Evolutionary conservation across 2,329 filamentous ascomycete genomes (phyloP).

Genomic region (Aspergillus sp.): DNA sequence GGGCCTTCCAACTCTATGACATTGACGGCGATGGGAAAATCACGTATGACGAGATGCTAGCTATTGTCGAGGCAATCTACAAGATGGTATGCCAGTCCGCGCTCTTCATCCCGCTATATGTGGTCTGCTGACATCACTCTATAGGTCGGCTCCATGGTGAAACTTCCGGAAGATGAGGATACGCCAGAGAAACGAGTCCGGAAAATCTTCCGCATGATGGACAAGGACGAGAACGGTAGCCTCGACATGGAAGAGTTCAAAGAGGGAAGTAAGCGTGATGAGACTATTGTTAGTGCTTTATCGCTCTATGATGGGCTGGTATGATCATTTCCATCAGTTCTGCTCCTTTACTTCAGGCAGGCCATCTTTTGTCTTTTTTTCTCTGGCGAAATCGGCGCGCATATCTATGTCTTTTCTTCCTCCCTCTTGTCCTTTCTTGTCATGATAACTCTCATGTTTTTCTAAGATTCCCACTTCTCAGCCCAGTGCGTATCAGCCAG

Average conservation of each 20-base stretch:
- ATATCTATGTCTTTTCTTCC: slow-evolving; percentile 12
- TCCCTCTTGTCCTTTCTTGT: slow-evolving; percentile 6
- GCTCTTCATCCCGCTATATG: neutral
- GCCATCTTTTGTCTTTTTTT: slow-evolving; percentile 10
- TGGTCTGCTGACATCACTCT: slow-evolving; percentile 16
- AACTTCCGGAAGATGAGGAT: slow-evolving; percentile 97
- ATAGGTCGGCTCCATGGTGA: slow-evolving; percentile 98
- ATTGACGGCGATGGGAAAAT: slow-evolving; percentile 99
- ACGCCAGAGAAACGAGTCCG: slow-evolving; percentile 96
- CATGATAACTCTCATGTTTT: slow-evolving; percentile 15
- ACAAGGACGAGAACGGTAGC: slow-evolving; percentile 98
- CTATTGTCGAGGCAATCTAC: slow-evolving; percentile 98
- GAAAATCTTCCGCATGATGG: slow-evolving; percentile 99
- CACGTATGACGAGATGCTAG: slow-evolving; percentile 98
- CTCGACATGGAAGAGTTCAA: slow-evolving; percentile 98
- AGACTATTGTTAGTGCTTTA: slow-evolving; percentile 96
- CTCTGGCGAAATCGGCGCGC: slow-evolving; percentile 22
- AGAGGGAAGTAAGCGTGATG: slow-evolving; percentile 97
- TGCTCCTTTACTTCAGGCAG: slow-evolving; percentile 13
- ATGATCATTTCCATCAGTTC: slow-evolving; percentile 45
- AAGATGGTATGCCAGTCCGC: slow-evolving; percentile 76
- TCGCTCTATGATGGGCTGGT: slow-evolving; percentile 96
- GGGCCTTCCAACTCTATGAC: slow-evolving; percentile 99
- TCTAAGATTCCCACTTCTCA: slow-evolving; percentile 23
- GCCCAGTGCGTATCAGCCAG: slow-evolving; percentile 9